Base-by-base conservation (phyloP, 2,329 filamentous ascomycete genomes). In the Arthrobotrys entomopaga region DNA sequence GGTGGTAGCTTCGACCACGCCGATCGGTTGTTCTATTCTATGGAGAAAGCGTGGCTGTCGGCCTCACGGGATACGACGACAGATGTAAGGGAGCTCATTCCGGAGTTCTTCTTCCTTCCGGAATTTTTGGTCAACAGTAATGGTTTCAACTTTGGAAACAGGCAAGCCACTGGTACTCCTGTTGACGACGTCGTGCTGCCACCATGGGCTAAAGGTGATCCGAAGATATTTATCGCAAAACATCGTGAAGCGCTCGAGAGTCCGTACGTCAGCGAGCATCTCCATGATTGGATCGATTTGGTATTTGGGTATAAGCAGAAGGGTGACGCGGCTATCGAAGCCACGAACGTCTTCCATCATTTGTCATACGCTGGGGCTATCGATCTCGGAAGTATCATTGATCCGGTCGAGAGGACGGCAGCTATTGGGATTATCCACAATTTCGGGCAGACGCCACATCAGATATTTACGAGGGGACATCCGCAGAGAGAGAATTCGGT, bases 381-480 rank as follows among this genome's bases (percentile, higher is more conserved):
- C 77, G 92, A 99, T 80, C 84, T 99, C 3, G 95, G 99, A 81
- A 89, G 89, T 60, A 98, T 99, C 73, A 88, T 90, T 6, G 94
- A 98, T 80, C 90, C 91, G 0, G 88, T 94, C 65, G 93, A 98
- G 81, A 87, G 93, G 49, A 85, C 93, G 5, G 91, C 94, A 3
- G 94, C 93, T 0, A 97, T 97, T 63, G 92, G 92, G 38, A 96
- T 97, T 77, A 98, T 99, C 78, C 94, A 99, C 82, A 98, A 98
- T 78, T 99, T 99, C 81, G 95, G 95, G 0, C 95, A 99, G 81
- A 99, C 96, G 0, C 95, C 96, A 1, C 91, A 96, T 78, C 96
- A 99, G 81, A 90, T 98, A 15, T 99, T 98, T 81, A 87, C 88
- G 50, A 90, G 90, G 70, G 85, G 90, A 11, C 95, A 99, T 81